Evolutionary conservation across 192 early-diverging fungal genomes (phyloP).

Genomic region (Spinellus fusiger): DNA sequence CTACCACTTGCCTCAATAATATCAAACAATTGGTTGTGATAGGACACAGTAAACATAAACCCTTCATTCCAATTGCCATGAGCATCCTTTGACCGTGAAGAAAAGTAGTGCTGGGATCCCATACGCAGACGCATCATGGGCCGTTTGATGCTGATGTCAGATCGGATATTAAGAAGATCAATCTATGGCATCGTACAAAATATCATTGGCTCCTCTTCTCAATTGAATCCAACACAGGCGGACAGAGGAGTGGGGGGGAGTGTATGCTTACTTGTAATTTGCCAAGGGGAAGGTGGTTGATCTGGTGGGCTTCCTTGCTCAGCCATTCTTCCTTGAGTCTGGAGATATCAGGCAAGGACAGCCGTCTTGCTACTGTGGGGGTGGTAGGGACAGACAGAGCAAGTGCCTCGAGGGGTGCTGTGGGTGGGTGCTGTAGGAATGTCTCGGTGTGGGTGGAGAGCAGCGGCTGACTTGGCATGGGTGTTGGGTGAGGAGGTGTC

Average conservation of each 20-base stretch:
- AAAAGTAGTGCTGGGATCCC: constrained; percentile 34
- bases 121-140: constrained; percentile 28
- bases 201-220: neutral
- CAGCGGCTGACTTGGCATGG: constrained; percentile 2
- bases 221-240: neutral
- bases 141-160: constrained; percentile 6
- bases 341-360: constrained; percentile 25
- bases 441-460: neutral
- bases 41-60: constrained; percentile 63
- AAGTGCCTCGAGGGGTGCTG: neutral
- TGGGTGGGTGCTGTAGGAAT: neutral
- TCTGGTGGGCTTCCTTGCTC: constrained; percentile 8
- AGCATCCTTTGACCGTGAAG: constrained; percentile 39
- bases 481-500: too few relatives aligned
- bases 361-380: neutral
- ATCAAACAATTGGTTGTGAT: constrained; percentile 77
- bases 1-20: constrained; percentile 40
- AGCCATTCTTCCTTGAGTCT: constrained; percentile 17
- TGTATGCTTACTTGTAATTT: constrained; percentile 23
- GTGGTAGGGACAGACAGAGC: neutral
- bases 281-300: constrained; percentile 8
- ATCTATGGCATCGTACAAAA: constrained; percentile 12
- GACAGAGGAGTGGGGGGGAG: neutral
- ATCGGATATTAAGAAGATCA: constrained; percentile 30
- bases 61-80: constrained; percentile 73